A percentile compares a stretch with the other conserved stretches of the same genome.
These are phyloP conservation scores for Aspergillus tanneri DNA, from an alignment of 2,329 filamentous ascomycete genomes.

Conservation along the genomic window DNA sequence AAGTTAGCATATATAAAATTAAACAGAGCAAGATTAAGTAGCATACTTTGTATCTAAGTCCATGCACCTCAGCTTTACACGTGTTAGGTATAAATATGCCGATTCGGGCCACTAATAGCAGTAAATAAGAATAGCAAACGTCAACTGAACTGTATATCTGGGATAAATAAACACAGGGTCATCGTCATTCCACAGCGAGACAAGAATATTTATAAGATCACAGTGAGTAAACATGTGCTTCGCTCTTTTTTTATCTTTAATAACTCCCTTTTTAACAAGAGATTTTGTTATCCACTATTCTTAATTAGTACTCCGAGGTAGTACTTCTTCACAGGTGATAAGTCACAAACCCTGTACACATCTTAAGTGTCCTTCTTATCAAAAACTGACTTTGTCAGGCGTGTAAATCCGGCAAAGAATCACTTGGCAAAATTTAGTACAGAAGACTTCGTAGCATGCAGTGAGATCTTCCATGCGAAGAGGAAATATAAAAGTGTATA, in stretches of 20 bases:
- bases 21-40: constrained; percentile 2
- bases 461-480: constrained; percentile 11
- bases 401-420: constrained; percentile 14
- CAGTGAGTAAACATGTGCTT: constrained; percentile 13
- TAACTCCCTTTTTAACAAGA: constrained; percentile 9
- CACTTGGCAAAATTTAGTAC: constrained; percentile 13
- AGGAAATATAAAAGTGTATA: constrained; percentile 13
- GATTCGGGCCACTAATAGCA: constrained; percentile 12
- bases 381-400: constrained; percentile 12
- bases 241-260: constrained; percentile 13
- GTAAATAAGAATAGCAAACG: constrained; percentile 12
- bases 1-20: constrained; percentile 2
- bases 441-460: constrained; percentile 14
- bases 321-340: neutral
- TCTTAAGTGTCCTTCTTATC: constrained; percentile 12
- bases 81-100: constrained; percentile 15
- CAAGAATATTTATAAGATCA: constrained; percentile 14
- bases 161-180: constrained; percentile 12
- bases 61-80: constrained; percentile 10
- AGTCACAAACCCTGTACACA: constrained; percentile 11
- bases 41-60: constrained; percentile 15
- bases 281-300: constrained; percentile 8
- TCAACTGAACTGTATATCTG: constrained; percentile 13
- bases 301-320: constrained; percentile 2
- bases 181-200: constrained; percentile 14